Percentiles rank a stretch among this genome's conserved stretches.
phyloP scores from a whole-genome alignment of 179 eudicot genomes.

The Drosera spatulata region DNA sequence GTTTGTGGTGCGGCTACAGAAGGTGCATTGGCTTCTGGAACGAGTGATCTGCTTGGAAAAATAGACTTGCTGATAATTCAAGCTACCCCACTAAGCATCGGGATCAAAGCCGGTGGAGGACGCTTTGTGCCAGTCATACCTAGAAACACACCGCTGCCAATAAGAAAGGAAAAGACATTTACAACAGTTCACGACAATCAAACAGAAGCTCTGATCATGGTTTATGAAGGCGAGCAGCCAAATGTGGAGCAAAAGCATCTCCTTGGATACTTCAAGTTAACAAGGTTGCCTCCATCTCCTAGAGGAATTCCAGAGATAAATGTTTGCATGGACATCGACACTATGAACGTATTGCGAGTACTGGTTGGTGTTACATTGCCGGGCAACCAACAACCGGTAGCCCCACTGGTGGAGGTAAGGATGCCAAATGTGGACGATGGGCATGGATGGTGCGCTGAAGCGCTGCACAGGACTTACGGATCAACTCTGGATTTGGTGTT shows the following conservation, averaged over 20 bases:
- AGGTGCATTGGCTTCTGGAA: conserved; percentile 88
- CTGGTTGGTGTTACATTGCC: conserved; percentile 56
- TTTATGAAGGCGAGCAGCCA: conserved; percentile 67
- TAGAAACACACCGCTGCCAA: conserved; percentile 60
- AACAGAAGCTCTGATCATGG: conserved; percentile 54
- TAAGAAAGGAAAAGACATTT: conserved; percentile 52
- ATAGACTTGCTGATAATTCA: conserved; percentile 77
- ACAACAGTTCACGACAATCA: conserved; percentile 79
- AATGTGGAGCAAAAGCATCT: conserved; percentile 48
- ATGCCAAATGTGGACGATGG: conserved; percentile 93
- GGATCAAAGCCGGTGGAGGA: conserved; percentile 53
- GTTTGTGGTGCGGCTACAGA: conserved; percentile 86
- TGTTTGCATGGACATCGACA: conserved; percentile 78
- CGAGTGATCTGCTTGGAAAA: conserved; percentile 73
- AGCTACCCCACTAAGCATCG: conserved; percentile 68
- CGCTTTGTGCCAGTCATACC: conserved; percentile 53
- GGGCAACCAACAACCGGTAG: conserved; percentile 34
- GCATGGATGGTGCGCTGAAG: conserved; percentile 85
- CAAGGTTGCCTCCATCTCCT: conserved; percentile 62
- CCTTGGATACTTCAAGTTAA: conserved; percentile 70
- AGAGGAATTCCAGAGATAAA: conserved; percentile 73
- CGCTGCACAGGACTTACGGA: conserved; percentile 44
- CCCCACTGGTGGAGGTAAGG: conserved; percentile 73
- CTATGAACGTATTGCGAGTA: conserved; percentile 57
- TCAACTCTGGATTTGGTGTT: conserved; percentile 42